phyloP scores from a whole-genome alignment of 805 yeast genomes.

The Alloascoidea africana region DNA sequence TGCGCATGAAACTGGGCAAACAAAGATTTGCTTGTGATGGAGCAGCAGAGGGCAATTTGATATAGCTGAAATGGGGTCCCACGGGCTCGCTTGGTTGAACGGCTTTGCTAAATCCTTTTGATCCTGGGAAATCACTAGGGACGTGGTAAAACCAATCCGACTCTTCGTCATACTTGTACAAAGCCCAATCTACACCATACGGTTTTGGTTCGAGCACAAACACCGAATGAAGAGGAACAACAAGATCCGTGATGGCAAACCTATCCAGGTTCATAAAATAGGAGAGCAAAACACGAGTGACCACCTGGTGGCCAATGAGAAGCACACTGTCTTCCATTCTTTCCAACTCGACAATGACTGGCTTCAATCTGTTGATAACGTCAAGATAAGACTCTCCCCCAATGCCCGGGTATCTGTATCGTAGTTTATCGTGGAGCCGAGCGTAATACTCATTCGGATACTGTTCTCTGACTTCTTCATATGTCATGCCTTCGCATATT shows the following conservation, averaged over 20 bases:
- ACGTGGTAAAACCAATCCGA: slow-evolving; percentile 67
- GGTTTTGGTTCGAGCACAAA: slow-evolving; percentile 88
- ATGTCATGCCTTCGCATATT: slow-evolving; percentile 82
- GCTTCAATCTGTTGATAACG: slow-evolving; percentile 79
- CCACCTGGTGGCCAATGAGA: slow-evolving; percentile 81
- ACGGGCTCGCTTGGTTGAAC: background rate
- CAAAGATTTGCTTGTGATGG: background rate
- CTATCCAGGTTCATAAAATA: slow-evolving; percentile 72
- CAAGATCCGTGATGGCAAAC: slow-evolving; percentile 72
- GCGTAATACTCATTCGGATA: slow-evolving; percentile 71
- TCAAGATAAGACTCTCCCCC: slow-evolving; percentile 95
- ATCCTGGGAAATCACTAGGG: slow-evolving; percentile 14
- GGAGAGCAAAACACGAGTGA: slow-evolving; percentile 73
- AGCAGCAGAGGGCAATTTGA: background rate
- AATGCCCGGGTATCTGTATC: slow-evolving; percentile 89
- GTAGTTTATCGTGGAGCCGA: slow-evolving; percentile 60
- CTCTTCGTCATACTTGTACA: slow-evolving; percentile 74
- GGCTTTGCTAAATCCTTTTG: too few relatives aligned
- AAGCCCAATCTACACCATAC: slow-evolving; percentile 86
- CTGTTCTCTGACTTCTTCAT: slow-evolving; percentile 60
- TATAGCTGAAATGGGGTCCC: too few relatives aligned
- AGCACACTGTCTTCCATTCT: slow-evolving; percentile 78
- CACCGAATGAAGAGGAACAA: slow-evolving; percentile 84
- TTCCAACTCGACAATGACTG: slow-evolving; percentile 85
- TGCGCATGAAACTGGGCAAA: background rate